These are phyloP conservation scores for Goffeauzyma gilvescens DNA, from an alignment of 768 basidiomycete species.

Conservation along the genomic window DNA sequence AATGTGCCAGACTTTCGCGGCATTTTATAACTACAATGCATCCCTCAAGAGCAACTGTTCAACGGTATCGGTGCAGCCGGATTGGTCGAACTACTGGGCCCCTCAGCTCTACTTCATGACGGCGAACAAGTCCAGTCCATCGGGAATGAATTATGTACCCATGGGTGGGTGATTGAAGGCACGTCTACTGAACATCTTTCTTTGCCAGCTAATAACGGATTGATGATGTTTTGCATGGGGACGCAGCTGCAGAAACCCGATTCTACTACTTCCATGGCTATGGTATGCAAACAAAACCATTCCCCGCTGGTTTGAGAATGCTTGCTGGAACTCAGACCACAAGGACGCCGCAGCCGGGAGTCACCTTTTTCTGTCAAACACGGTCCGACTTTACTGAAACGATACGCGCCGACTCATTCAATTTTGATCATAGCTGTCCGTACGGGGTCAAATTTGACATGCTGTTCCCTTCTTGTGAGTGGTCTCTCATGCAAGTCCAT, in stretches of 20 bases:
- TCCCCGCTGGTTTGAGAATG: constrained; percentile 25
- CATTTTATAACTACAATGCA: constrained; percentile 19
- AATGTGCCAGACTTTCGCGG: too few species aligned
- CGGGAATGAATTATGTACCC: too few species aligned
- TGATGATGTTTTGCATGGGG: too few species aligned
- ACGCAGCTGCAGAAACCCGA: too few species aligned
- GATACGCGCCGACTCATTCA: constrained; percentile 14
- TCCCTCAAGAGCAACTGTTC: constrained; percentile 17
- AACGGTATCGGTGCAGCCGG: constrained; percentile 14
- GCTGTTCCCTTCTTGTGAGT: constrained; percentile 21
- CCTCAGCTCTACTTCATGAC: constrained; percentile 2
- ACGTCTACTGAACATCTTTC: not conserved
- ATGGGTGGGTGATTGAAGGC: too few species aligned
- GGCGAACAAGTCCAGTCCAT: too few species aligned
- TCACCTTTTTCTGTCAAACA: too few species aligned
- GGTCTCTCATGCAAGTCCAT: too few species aligned
- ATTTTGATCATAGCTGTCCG: constrained; percentile 15
- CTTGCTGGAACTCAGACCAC: constrained; percentile 19
- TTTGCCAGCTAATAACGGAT: constrained; percentile 9
- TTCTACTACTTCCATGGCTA: constrained; percentile 25
- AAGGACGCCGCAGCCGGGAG: too few species aligned
- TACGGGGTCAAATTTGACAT: constrained; percentile 21
- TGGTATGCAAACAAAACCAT: constrained; percentile 12
- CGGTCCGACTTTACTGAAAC: not conserved
- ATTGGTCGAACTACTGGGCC: constrained; percentile 21